Evolutionary conservation across 2,329 filamentous ascomycete species (phyloP).

Genomic region (Aureobasidium mangrovei): DNA sequence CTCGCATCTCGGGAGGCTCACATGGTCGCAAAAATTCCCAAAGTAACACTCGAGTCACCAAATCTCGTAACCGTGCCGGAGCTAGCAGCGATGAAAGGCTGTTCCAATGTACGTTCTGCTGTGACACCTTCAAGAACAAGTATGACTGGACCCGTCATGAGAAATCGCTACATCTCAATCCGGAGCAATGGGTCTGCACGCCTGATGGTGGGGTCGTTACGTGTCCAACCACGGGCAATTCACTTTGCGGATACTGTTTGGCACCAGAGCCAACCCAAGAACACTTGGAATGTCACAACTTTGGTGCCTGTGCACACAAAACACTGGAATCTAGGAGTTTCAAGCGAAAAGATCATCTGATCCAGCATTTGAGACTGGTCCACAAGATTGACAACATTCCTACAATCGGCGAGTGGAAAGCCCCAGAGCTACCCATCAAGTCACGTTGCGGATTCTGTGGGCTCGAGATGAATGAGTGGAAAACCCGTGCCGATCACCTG

Average conservation of each 20-base stretch:
- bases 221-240: neutral
- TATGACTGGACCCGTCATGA: constrained; percentile 59
- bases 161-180: constrained; percentile 51
- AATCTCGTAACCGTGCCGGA: neutral
- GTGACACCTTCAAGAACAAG: constrained; percentile 48
- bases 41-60: constrained; percentile 1
- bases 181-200: constrained; percentile 58
- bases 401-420: constrained; percentile 57
- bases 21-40: neutral
- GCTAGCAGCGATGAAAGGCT: neutral
- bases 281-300: constrained; percentile 53
- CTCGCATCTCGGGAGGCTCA: neutral
- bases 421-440: constrained; percentile 45
- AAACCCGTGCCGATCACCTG: constrained; percentile 44
- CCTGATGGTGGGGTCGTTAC: constrained; percentile 43
- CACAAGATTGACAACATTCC: constrained; percentile 52
- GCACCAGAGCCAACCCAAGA: constrained; percentile 22
- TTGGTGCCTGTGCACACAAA: constrained; percentile 57
- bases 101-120: constrained; percentile 52
- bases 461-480: constrained; percentile 40
- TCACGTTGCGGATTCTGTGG: constrained; percentile 48
- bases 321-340: constrained; percentile 54
- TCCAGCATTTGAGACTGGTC: constrained; percentile 53
- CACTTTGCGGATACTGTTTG: constrained; percentile 5
- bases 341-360: constrained; percentile 54